Evolutionary conservation across 83 land plant species (phyloP).

Genomic region (Larix sibirica): DNA sequence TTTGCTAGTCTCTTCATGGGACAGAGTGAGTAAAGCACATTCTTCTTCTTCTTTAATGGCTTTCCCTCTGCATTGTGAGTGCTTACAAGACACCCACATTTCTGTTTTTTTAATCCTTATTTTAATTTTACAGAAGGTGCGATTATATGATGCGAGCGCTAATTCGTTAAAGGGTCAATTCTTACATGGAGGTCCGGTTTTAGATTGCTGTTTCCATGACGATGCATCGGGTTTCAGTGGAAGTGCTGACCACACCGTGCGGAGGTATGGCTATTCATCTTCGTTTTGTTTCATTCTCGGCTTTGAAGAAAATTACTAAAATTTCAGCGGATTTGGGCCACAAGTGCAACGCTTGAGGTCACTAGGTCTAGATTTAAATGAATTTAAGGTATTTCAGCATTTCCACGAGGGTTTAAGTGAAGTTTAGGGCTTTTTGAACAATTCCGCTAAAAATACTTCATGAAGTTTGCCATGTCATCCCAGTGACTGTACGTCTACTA

Average conservation of each 20-base stretch:
- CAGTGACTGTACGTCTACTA: no score
- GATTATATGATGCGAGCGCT: constrained; percentile 94
- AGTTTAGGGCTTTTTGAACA: no score
- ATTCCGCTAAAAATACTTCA: no score
- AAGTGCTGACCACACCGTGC: constrained; percentile 76
- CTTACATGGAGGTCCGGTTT: constrained; percentile 83
- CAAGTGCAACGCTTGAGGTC: not conserved
- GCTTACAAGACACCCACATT: no score
- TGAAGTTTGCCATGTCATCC: no score
- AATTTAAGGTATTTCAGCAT: no score
- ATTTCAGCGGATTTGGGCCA: not conserved
- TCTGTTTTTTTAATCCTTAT: no score
- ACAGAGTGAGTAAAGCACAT: constrained; percentile 49
- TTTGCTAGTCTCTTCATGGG: constrained; percentile 98
- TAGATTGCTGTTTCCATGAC: constrained; percentile 99
- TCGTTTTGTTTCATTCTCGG: not conserved
- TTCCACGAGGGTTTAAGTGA: no score
- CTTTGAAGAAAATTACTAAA: not conserved
- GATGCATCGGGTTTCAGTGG: constrained; percentile 96
- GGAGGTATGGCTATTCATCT: constrained; percentile 47
- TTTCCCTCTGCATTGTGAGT: not conserved
- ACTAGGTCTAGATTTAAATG: no score
- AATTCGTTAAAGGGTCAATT: constrained; percentile 88
- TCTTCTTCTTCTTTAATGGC: not conserved
- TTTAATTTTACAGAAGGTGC: constrained; percentile 58